Evolutionary conservation across 148 eudicot genomes (phyloP), one percentile per base, ranked within the genome.

Genomic region (Spergularia bocconei): DNA sequence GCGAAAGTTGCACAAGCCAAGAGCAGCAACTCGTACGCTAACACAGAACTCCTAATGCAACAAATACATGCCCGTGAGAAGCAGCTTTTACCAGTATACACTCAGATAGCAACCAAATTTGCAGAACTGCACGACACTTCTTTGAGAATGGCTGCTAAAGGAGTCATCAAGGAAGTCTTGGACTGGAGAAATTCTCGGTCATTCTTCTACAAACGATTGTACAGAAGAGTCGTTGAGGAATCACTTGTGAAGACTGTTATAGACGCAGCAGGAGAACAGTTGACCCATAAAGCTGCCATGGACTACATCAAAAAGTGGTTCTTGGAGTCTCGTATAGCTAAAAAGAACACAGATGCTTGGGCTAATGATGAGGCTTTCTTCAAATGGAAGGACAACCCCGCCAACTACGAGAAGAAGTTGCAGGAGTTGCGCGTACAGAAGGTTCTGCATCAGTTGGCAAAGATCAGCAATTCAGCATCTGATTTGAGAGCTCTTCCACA

Each of bases 121-220:
- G 98, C 99, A 2, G 99, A 96, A 78, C 83, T 96, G 47, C 99
- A 96, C 51, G 99, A 96, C 75, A 96, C 97, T 20, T 88, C 99
- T 9, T 81, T 86, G 33, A 88, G 99, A 59, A 96, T 96, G 99
- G 94, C 91, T 53, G 94, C 92, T 2, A 96, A 89, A 82, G 99
- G 93, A 61, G 99, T 91, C 41, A 82, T 96, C 68, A 86, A 66
- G 77, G 79, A 91, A 76, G 93, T 92, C 41, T 77, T 96, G 7
- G 98, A 91, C 39, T 96, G 99, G 99, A 23, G 48, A 13, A 85
- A 70, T 50, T 89, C 94, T 39, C 86, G 99, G 47, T 81, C 85
- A 23, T 88, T 87, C 85, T 92, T 96, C 73, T 86, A 89, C 83
- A 86, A 78, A 48, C 86, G 99, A 73, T 70, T 96, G 79, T 79